phyloP scores from a whole-genome alignment of 345 rosid species.

The Hibiscus trionum region DNA sequence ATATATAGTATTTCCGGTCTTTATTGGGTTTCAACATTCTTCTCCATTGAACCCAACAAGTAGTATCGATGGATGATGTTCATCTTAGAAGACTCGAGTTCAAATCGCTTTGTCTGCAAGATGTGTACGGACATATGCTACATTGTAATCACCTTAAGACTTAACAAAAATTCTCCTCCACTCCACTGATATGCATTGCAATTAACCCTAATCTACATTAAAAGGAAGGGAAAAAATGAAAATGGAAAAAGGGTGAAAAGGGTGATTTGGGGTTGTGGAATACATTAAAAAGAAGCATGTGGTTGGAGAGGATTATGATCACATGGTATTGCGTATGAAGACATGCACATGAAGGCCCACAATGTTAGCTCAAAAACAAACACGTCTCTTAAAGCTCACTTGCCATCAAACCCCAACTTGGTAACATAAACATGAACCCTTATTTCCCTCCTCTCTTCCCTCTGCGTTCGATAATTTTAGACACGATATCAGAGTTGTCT shows the following conservation, averaged over 20 bases:
- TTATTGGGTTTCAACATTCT: too few species aligned
- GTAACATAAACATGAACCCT: conserved; percentile 29
- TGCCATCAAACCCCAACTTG: conserved; percentile 48
- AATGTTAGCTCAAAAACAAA: conserved; percentile 51
- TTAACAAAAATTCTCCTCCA: too few species aligned
- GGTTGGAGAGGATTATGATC: conserved; percentile 26
- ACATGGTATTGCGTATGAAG: conserved; percentile 60
- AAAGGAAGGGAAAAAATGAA: neutral
- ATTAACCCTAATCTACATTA: too few species aligned
- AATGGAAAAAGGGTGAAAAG: neutral
- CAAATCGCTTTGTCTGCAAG: too few species aligned
- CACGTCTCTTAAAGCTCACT: conserved; percentile 55
- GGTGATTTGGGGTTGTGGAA: conserved; percentile 4
- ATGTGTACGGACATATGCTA: too few species aligned
- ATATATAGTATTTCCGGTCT: too few species aligned
- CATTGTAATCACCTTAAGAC: too few species aligned
- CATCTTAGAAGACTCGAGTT: too few species aligned
- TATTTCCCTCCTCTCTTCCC: conserved; percentile 1
- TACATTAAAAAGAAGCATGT: neutral
- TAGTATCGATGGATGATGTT: too few species aligned
- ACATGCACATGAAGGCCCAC: conserved; percentile 68
- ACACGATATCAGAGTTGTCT: too few species aligned
- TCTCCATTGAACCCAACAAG: too few species aligned
- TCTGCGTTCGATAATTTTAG: neutral
- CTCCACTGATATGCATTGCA: too few species aligned